Percentiles rank a stretch among this genome's conserved stretches.
phyloP scores from a whole-genome alignment of 352 stramenopile species.

The Pythium phragmiticola region DNA sequence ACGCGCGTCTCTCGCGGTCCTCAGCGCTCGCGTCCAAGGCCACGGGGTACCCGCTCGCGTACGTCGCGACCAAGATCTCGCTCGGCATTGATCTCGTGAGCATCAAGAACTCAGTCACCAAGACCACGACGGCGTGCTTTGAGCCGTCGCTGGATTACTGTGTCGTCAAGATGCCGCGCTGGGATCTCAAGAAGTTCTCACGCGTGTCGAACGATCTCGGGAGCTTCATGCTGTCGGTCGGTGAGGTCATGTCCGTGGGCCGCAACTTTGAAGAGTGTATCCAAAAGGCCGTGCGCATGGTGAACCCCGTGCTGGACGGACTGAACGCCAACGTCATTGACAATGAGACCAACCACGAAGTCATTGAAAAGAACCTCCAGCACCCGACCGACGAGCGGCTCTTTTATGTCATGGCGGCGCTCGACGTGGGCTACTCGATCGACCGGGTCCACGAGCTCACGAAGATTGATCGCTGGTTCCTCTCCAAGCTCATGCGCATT shows the following conservation, averaged over 20 bases:
- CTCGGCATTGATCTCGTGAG: constrained; percentile 91
- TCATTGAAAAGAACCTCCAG: constrained; percentile 62
- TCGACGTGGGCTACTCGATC: constrained; percentile 92
- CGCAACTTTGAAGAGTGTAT: constrained; percentile 96
- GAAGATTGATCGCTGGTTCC: constrained; percentile 99
- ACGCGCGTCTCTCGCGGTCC: constrained; percentile 92
- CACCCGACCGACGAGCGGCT: constrained; percentile 78
- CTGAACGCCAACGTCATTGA: constrained; percentile 59
- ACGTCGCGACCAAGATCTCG: constrained; percentile 93
- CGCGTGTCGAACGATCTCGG: constrained; percentile 91
- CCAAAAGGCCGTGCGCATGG: constrained; percentile 96
- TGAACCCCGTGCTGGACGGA: constrained; percentile 68
- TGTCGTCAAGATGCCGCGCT: constrained; percentile 95
- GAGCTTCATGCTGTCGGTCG: constrained; percentile 94
- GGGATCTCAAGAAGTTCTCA: constrained; percentile 96
- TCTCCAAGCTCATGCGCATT: constrained; percentile 85
- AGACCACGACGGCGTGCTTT: constrained; percentile 94
- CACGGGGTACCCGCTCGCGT: constrained; percentile 96
- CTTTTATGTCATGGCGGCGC: constrained; percentile 77
- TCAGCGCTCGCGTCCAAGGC: constrained; percentile 94
- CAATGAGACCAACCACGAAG: constrained; percentile 70
- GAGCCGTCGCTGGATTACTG: constrained; percentile 96
- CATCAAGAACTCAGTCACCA: constrained; percentile 88
- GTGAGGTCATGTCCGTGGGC: constrained; percentile 97
- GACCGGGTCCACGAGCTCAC: constrained; percentile 97